phyloP scores from a whole-genome alignment of 192 early-diverging fungal species.

The Dissophora ornata region DNA sequence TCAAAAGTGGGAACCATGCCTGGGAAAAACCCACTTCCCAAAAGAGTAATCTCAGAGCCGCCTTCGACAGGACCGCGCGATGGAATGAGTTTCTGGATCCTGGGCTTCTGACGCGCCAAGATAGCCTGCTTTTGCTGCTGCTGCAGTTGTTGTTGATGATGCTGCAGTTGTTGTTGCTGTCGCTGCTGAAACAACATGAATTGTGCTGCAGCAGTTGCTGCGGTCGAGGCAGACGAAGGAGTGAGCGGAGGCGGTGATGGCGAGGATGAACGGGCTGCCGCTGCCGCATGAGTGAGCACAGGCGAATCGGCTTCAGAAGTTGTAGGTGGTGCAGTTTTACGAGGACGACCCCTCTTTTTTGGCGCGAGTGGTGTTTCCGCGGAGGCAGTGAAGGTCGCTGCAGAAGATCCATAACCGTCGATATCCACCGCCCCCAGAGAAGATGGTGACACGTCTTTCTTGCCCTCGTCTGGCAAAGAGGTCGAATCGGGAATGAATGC shows the following conservation, averaged over 20 bases:
- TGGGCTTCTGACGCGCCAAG: constrained; percentile 53
- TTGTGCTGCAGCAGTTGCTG: constrained; percentile 34
- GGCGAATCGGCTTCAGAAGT: constrained; percentile 34
- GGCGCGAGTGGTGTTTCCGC: constrained; percentile 30
- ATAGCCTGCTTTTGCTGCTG: constrained; percentile 54
- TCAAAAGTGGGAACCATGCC: constrained; percentile 80
- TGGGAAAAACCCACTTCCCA: constrained; percentile 76
- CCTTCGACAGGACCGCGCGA: constrained; percentile 81
- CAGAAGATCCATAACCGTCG: neutral
- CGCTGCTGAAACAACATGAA: constrained; percentile 35
- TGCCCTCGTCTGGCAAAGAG: constrained; percentile 6
- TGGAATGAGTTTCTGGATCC: constrained; percentile 76
- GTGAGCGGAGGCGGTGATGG: constrained; percentile 8
- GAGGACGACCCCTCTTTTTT: constrained; percentile 54
- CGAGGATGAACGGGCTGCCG: neutral
- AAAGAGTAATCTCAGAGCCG: constrained; percentile 77
- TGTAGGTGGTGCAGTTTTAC: constrained; percentile 14
- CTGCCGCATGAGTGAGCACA: constrained; percentile 3
- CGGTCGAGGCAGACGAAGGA: neutral
- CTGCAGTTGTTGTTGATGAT: constrained; percentile 46
- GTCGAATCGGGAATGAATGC: constrained; percentile 32
- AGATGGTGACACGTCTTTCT: neutral
- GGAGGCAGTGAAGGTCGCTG: neutral
- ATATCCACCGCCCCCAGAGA: neutral
- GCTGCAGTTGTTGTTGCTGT: constrained; percentile 48